A percentile compares a stretch with the other conserved stretches of the same genome.
phyloP scores from a whole-genome alignment of 1,139 yeast species.

The Diutina scorzettiae region DNA sequence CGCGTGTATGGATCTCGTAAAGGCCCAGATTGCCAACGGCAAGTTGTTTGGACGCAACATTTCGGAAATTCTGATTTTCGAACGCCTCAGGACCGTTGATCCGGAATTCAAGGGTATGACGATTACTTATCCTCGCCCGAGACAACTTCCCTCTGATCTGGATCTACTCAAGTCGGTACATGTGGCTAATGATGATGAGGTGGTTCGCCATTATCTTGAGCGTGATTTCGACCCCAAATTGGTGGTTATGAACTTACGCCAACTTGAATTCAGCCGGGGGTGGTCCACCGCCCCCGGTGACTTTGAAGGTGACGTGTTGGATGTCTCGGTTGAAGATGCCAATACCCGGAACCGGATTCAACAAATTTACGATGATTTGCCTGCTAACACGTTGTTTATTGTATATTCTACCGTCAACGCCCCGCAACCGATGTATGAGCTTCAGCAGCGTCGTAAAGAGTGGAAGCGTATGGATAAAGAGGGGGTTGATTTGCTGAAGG shows the following conservation, averaged over 20 bases:
- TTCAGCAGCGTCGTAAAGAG: background rate
- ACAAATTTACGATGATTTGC: conserved; percentile 39
- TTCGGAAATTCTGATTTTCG: conserved; percentile 22
- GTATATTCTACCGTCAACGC: conserved; percentile 28
- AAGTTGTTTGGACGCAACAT: conserved; percentile 45
- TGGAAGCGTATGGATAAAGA: conserved; percentile 1
- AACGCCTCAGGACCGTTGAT: conserved; percentile 13
- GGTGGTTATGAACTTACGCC: conserved; percentile 44
- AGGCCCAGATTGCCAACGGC: conserved; percentile 59
- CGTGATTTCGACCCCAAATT: conserved; percentile 29
- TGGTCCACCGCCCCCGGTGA: conserved; percentile 13
- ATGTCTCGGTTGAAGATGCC: conserved; percentile 5
- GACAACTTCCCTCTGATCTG: conserved; percentile 4
- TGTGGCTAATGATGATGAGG: conserved; percentile 49
- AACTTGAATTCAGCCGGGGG: conserved; percentile 35
- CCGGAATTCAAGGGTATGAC: conserved; percentile 25
- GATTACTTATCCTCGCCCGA: conserved; percentile 17
- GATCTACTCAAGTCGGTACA: conserved; percentile 18
- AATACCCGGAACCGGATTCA: conserved; percentile 21
- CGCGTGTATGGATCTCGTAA: conserved; percentile 69
- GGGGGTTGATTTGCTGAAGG: background rate
- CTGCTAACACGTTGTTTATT: conserved; percentile 48
- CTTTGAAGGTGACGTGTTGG: conserved; percentile 9
- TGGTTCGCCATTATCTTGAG: conserved; percentile 27
- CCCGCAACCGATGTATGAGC: background rate